Evolutionary conservation across 495 filamentous ascomycete genomes (phyloP), one percentile per base, ranked within the genome.

Genomic region (Annulohypoxylon nitens): DNA sequence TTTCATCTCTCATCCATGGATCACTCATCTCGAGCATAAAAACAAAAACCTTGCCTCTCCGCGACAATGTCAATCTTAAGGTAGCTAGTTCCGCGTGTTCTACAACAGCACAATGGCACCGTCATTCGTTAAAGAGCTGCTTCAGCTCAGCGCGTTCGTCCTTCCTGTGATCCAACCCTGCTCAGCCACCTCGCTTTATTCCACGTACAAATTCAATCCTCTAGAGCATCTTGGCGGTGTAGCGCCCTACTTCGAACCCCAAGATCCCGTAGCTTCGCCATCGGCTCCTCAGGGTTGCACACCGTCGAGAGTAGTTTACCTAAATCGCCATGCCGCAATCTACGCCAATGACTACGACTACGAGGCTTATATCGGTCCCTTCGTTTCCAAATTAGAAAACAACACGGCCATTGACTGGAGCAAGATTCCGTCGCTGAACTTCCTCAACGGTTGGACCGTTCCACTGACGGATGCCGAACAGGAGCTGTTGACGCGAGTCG

Each of bases 281-380:
- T 61, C 74, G 8, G 12, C 78, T 33, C 79, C 81, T 4, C 78
- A 82, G 73, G 83, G 84, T 41, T 86, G 83, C 74, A 80, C 76
- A 10, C 74, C 81, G 9, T 77, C 76, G 3, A 71, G 76, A 25
- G 84, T 81, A 1, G 79, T 82, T 4, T 86, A 85, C 67, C 78
- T 86, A 11, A 74, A 79, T 12, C 82, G 84, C 7, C 84, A 85
- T 69, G 82, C 84, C 0, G 84, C 84, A 25, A 86, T 86, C 67
- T 84, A 83, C 67, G 81, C 81, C 64, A 86, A 85, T 50, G 83
- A 85, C 69, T 84, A 80, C 39, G 84, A 86, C 63, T 83, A 82
- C 60, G 82, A 83, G 59, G 79, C 78, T 34, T 85, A 84, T 65
- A 82, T 85, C 20, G 79, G 82, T 41, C 84, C 84, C 0, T 85